phyloP scores from a whole-genome alignment of 805 yeast species.

The Starmerella powellii region DNA sequence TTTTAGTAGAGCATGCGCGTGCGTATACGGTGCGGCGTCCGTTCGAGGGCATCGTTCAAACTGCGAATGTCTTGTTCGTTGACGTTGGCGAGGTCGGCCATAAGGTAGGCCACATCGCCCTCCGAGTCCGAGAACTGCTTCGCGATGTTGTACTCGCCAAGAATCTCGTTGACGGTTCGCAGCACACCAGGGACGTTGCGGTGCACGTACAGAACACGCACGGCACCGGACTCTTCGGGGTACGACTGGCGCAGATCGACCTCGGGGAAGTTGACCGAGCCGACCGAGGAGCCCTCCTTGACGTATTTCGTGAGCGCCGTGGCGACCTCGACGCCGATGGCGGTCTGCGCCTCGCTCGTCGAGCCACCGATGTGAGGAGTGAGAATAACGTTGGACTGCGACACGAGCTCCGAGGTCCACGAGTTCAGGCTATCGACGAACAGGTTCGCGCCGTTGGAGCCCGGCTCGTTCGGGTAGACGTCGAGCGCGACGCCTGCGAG shows the following conservation, averaged over 20 bases:
- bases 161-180: conserved; percentile 90
- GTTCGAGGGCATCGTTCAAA: conserved; percentile 72
- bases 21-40: conserved; percentile 79
- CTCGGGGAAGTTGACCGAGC: conserved; percentile 98
- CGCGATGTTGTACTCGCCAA: conserved; percentile 89
- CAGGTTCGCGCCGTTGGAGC: conserved; percentile 78
- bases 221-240: conserved; percentile 69
- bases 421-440: conserved; percentile 62
- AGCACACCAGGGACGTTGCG: conserved; percentile 98
- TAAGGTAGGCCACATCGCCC: conserved; percentile 90
- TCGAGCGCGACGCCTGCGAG: conserved; percentile 96
- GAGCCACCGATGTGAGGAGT: conserved; percentile 99
- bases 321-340: conserved; percentile 93
- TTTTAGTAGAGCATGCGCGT: conserved; percentile 74
- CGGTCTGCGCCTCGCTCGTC: conserved; percentile 96
- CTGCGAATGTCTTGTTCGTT: conserved; percentile 68
- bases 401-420: conserved; percentile 72
- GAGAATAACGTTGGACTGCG: conserved; percentile 76
- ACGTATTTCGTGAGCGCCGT: conserved; percentile 77
- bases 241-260: conserved; percentile 80
- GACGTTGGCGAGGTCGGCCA: conserved; percentile 93
- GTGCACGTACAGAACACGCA: conserved; percentile 90
- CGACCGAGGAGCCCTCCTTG: conserved; percentile 88
- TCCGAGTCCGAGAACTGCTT: conserved; percentile 96
- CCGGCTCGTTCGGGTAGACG: conserved; percentile 94